Evolutionary conservation across 371 early-diverging fungal genomes (phyloP), one percentile per base, ranked within the genome.

Genomic region (Coemansia sp.): DNA sequence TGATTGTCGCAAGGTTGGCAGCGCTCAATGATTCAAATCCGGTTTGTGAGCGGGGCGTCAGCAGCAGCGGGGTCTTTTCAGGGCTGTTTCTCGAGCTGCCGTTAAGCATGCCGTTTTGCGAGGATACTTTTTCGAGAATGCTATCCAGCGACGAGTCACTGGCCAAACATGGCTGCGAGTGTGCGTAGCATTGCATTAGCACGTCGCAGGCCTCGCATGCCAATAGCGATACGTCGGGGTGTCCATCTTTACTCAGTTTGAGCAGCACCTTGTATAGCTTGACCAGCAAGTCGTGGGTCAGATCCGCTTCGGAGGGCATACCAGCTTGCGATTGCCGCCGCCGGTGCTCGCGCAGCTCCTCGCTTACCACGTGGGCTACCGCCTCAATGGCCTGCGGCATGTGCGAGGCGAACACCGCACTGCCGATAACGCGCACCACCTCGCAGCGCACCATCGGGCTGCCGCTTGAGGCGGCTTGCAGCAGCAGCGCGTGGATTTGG

Each of bases 391-490:
- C 55, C 43, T 69, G 68, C 14, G 54, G 58, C 60, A 75, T 75
- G 39, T 79, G 62, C 42, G 70, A 64, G 2, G 69, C 70, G 38
- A 75, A 66, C 49, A 80, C 68, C 1, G 66, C 54, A 14, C 69
- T 48, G 47, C 78, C 75, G 9, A 79, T 80, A 10, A 60, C 69
- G 12, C 63, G 38, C 12, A 52, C 80, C 1, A 76, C 80, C 56
- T 79, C 79, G 50, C 75, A 64, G 9, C 79, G 62, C 49, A 79
- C 79, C 78, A 80, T 66, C 48, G 79, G 69, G 34, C 69, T 79
- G 29, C 70, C 80, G 37, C 80, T 80, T 5, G 55, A 43, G 1
- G 79, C 63, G 10, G 76, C 80, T 50, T 67, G 72, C 55, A 76
- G 49, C 38, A 79, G 61, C n/a, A 58, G 36, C 12, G 60, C 69